Conservation (phyloP, 2,329 filamentous ascomycete species). For the Monosporascus ibericus region DNA sequence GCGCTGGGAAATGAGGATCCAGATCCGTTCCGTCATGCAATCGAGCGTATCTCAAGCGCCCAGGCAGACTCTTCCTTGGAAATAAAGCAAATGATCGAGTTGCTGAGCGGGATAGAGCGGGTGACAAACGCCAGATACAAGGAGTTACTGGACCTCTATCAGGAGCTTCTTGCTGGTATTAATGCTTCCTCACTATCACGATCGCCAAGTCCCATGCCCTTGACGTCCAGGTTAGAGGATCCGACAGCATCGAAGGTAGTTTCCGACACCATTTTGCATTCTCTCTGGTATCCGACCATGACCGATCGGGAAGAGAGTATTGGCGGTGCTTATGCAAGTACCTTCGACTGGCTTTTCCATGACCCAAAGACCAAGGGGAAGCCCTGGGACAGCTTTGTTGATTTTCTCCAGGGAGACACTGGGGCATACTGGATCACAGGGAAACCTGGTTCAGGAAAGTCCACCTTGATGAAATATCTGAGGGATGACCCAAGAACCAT, state of each 20-base stretch:
- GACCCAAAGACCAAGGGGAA: conserved; percentile 2
- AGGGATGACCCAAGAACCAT: conserved; percentile 4
- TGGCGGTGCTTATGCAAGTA: conserved; percentile 7
- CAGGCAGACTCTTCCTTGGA: conserved; percentile 7
- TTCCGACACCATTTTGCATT: conserved; percentile 7
- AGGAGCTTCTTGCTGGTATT: conserved; percentile 4
- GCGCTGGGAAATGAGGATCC: conserved; percentile 4
- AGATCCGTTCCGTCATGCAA: conserved; percentile 1
- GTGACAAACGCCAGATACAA: conserved; percentile 2
- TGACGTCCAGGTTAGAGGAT: background rate
- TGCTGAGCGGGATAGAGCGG: conserved; percentile 6
- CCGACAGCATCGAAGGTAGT: background rate
- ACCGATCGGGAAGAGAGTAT: conserved; percentile 13
- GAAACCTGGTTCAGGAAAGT: conserved; percentile 19
- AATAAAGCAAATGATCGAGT: conserved; percentile 6
- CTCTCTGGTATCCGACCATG: conserved; percentile 14
- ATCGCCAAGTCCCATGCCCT: background rate
- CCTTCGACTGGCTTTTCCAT: conserved; percentile 16
- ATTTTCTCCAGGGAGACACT: conserved; percentile 10
- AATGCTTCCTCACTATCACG: background rate
- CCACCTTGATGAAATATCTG: conserved; percentile 19
- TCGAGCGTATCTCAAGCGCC: conserved; percentile 8
- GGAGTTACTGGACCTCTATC: conserved; percentile 3
- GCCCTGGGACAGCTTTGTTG: conserved; percentile 11
- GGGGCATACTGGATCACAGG: conserved; percentile 18